Evolutionary conservation across 345 rosid species (phyloP).

Genomic region (Firmiana major): DNA sequence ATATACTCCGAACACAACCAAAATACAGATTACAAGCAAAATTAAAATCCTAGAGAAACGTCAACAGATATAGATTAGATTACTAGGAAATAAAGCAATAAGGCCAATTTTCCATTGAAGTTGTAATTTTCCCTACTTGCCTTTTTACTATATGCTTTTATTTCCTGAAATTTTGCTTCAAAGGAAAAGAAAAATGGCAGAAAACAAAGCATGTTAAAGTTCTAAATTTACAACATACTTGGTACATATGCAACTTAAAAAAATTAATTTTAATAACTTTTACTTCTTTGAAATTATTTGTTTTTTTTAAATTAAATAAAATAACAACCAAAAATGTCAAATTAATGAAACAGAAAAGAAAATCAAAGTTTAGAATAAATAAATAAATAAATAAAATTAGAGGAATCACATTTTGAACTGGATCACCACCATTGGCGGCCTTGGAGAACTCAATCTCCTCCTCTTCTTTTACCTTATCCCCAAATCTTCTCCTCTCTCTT

Average conservation of each 20-base stretch:
- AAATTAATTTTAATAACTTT: too few relatives aligned
- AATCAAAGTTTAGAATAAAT: not conserved
- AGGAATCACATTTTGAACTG: conserved; percentile 49
- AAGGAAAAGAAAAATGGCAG: not conserved
- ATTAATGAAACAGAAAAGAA: not conserved
- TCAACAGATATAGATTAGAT: not conserved
- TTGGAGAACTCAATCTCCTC: conserved; percentile 22
- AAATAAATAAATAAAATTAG: not conserved
- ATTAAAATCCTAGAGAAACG: not conserved
- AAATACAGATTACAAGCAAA: not conserved
- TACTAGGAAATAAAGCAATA: not conserved
- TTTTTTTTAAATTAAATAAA: not conserved
- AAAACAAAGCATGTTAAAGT: not conserved
- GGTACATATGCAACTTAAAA: not conserved
- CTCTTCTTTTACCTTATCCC: conserved; percentile 35
- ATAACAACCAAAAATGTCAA: too few relatives aligned
- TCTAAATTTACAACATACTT: not conserved
- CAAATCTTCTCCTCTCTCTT: conserved; percentile 52
- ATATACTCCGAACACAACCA: not conserved
- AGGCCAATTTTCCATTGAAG: not conserved
- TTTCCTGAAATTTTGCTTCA: not conserved
- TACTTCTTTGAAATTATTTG: not conserved
- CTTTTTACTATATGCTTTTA: not conserved
- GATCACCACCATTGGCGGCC: conserved; percentile 21
- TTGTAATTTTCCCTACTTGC: not conserved